Conservation (phyloP, 202 grass and related monocot species). For the Panicum hallii region DNA sequence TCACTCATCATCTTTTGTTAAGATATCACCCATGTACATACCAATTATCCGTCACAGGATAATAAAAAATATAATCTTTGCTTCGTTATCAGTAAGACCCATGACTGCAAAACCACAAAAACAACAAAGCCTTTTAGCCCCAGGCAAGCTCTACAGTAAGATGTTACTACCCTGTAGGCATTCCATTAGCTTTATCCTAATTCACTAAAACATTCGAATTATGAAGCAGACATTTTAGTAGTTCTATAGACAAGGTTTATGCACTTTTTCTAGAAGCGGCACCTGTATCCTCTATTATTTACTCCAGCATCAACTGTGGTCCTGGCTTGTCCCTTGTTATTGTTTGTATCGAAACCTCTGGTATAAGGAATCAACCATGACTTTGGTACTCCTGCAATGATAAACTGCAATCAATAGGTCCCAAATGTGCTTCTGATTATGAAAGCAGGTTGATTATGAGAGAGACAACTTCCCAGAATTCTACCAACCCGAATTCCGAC, state of each 20-base stretch:
- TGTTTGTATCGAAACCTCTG: conserved; percentile 44
- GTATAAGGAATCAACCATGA: conserved; percentile 35
- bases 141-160: background rate
- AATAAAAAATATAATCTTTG: background rate
- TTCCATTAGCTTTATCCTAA: conserved; percentile 22
- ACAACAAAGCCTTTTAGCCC: background rate
- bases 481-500: conserved; percentile 1
- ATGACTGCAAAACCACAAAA: background rate
- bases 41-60: background rate
- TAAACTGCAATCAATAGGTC: conserved; percentile 49
- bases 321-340: conserved; percentile 42
- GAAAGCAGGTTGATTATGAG: conserved; percentile 32
- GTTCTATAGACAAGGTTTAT: background rate
- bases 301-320: conserved; percentile 35
- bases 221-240: conserved; percentile 24
- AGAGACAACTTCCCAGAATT: conserved; percentile 42
- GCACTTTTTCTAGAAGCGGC: background rate
- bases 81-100: background rate
- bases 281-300: conserved; percentile 25
- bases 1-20: conserved; percentile 4
- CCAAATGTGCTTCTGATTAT: conserved; percentile 27
- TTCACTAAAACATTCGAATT: conserved; percentile 36
- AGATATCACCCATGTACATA: background rate
- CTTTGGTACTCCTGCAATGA: conserved; percentile 53
- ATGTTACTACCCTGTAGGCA: background rate